Evolutionary conservation across 108 stramenopile species (phyloP).

Genomic region (Pseudonitzschia delicatissima): DNA sequence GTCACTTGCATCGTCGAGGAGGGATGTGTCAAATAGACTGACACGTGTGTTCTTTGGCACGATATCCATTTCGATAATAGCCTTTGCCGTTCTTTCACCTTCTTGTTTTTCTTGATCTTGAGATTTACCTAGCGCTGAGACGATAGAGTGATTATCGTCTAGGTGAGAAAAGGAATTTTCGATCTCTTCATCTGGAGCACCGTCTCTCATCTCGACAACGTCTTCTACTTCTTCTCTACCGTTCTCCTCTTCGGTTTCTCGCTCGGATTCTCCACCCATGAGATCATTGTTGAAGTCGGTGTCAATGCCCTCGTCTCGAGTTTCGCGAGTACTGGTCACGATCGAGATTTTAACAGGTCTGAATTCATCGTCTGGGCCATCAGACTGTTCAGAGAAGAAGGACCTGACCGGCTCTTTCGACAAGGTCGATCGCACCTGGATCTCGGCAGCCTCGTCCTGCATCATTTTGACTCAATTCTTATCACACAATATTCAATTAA

Average conservation of each 20-base stretch:
- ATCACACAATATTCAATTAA: too few relatives aligned
- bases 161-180: too few relatives aligned
- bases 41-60: not conserved
- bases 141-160: too few relatives aligned
- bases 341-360: too few relatives aligned
- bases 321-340: not conserved
- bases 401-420: not conserved
- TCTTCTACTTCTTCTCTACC: not conserved
- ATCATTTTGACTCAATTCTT: too few relatives aligned
- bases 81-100: not conserved
- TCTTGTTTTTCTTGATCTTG: too few relatives aligned
- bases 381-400: not conserved
- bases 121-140: too few relatives aligned
- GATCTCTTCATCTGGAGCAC: too few relatives aligned
- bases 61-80: not conserved
- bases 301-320: not conserved
- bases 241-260: too few relatives aligned
- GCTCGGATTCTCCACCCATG: too few relatives aligned
- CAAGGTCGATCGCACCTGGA: not conserved
- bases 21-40: not conserved
- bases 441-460: too few relatives aligned
- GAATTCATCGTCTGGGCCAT: slow-evolving; percentile 2
- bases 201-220: not conserved
- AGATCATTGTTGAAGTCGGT: not conserved
- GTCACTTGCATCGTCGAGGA: not conserved